Evolutionary conservation across 1,139 yeast species (phyloP).

Genomic region (Geotrichum histeridarum): DNA sequence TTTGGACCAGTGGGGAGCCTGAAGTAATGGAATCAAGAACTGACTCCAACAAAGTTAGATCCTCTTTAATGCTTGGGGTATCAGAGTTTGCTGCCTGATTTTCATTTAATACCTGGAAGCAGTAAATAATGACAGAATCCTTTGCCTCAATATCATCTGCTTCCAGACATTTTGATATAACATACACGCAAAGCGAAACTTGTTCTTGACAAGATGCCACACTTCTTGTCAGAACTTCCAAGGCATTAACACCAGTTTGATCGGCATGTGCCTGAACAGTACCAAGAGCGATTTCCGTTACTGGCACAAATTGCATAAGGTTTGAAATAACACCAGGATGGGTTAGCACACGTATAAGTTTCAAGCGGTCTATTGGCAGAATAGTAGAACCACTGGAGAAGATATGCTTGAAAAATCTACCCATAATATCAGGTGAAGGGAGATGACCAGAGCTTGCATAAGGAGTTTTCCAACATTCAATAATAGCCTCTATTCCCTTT

Average conservation of each 20-base stretch:
- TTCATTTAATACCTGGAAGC: slow-evolving; percentile 1
- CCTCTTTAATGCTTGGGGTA: neutral
- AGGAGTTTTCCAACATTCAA: slow-evolving; percentile 3
- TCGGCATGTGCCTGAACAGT: slow-evolving; percentile 1
- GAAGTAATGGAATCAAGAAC: neutral
- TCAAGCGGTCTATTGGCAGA: slow-evolving; percentile 4
- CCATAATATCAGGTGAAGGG: slow-evolving; percentile 5
- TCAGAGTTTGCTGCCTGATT: neutral
- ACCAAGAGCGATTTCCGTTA: slow-evolving; percentile 4
- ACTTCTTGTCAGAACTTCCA: neutral
- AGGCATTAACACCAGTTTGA: neutral
- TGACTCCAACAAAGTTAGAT: slow-evolving; percentile 1
- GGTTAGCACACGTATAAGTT: neutral
- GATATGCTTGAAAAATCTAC: slow-evolving; percentile 1
- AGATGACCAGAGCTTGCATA: neutral
- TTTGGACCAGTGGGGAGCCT: neutral
- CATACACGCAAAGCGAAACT: slow-evolving; percentile 4
- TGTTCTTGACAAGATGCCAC: slow-evolving; percentile 1
- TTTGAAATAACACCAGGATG: slow-evolving; percentile 9
- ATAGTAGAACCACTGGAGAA: neutral
- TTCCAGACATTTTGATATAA: slow-evolving; percentile 4
- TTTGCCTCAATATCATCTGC: neutral
- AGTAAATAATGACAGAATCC: slow-evolving; percentile 4
- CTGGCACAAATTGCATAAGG: slow-evolving; percentile 6
- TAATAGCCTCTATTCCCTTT: slow-evolving; percentile 2